Conservation (phyloP, 345 rosid species). For the Gossypium longicalyx region DNA sequence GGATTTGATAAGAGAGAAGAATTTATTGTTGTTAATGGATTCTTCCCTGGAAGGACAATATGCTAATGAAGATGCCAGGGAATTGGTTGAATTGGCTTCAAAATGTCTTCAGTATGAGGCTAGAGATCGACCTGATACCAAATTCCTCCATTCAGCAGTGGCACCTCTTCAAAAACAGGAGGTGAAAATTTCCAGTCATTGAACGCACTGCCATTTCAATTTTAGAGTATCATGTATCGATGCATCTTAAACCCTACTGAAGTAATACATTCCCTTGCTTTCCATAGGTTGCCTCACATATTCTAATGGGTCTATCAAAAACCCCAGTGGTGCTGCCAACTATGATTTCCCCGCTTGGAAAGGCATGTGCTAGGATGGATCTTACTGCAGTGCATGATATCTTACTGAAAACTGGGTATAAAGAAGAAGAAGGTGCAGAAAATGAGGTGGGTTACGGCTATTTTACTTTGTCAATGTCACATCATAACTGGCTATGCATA, state of each 20-base stretch:
- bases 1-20: conserved; percentile 65
- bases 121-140: conserved; percentile 59
- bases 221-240: background rate
- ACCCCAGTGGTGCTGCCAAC: conserved; percentile 48
- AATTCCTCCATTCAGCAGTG: conserved; percentile 52
- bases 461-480: background rate
- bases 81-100: conserved; percentile 60
- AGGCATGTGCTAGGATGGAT: conserved; percentile 77
- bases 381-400: conserved; percentile 48
- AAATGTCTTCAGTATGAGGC: conserved; percentile 71
- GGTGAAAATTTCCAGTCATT: conserved; percentile 32
- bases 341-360: conserved; percentile 62
- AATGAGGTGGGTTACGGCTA: conserved; percentile 46
- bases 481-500: background rate
- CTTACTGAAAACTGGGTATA: conserved; percentile 40
- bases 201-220: background rate
- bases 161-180: conserved; percentile 66
- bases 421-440: conserved; percentile 48
- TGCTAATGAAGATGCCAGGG: conserved; percentile 54
- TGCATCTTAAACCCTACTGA: conserved; percentile 12
- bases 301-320: conserved; percentile 56
- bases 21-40: conserved; percentile 52
- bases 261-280: background rate
- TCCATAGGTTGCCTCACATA: conserved; percentile 55
- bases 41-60: conserved; percentile 74